Base-by-base conservation (phyloP, 768 basidiomycete genomes). In the Suillus subalutaceus region DNA sequence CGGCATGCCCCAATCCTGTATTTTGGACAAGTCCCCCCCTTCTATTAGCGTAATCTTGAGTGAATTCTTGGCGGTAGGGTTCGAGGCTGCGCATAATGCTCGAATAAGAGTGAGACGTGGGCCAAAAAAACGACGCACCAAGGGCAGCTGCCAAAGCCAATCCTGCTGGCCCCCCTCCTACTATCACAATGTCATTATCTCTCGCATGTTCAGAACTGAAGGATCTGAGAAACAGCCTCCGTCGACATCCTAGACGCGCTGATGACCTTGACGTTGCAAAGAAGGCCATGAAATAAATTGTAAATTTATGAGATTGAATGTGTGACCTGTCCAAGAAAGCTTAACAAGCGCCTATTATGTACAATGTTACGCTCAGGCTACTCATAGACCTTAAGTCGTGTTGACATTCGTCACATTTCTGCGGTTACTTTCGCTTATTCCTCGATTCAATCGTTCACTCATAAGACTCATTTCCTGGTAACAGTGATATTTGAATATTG, bases 111-210 rank as follows among this genome's bases (percentile, higher is more conserved):
- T 48, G 18, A 18, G 13, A 63, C 16, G 8, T 59, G 23, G 12
- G 35, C 23, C 4, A 8, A 41, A 16, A 26, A 52, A 38, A 5
- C 8, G 26, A 76, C 86, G 66, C 74, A 97, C 96, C 86, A 8
- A 99, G 82, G 41, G 94, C 93, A 73, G 88, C 88, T 4, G 95
- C 96, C 43, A 99, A 80, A 15, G 96, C 92, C 48, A 99, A 84
- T 4, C 97, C 97, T 5, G 87, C 93, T 32, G 94, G 96, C 2
- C 96, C 97, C 35, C 94, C 97, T 20, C 97, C 97, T 32, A 99
- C 93, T 71, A 99, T 92, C 26, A 97, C 93, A 41, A 99, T 84
- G 75, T 99, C 97, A 69, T 85, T 89, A 44, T 92, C 85, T 66
- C 86, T 79, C 35, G 76, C 63, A 10, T 65, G 59, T 18, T 65